Evolutionary conservation across 2,329 filamentous ascomycete species (phyloP), one percentile per base, ranked within the genome.

Genomic region (Alternaria arborescens): DNA sequence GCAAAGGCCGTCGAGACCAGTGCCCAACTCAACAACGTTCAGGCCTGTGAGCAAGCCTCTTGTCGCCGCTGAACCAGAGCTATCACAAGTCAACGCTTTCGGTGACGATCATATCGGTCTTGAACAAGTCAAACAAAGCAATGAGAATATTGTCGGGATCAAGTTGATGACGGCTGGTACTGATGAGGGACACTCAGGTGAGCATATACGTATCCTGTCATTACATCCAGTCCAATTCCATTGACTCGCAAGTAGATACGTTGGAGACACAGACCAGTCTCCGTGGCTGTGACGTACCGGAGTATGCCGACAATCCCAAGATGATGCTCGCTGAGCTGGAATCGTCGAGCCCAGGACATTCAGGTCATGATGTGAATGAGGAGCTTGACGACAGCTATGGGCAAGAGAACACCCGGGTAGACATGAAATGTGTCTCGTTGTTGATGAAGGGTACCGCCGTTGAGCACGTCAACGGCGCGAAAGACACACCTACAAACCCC

Each of bases 251-350:
- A 10, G 5, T 26, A 50, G 46, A 36, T 3, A 8, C 8, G 34
- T 8, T 2, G 20, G 8, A 10, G 11, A 22, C 24, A 48, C 16
- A 55, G 24, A 11, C 41, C 11, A 26, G 20, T 5, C 32, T 34
- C 20, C 7, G 26, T 24, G 51, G 48, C 36, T 38, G 22, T 16
- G 12, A 46, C 34, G 46, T 47, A 3, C n/a, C 28, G 16, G 22
- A 58, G 18, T 4, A 12, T 38, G 44, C 56, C 6, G 32, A 55
- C 7, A 18, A 58, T 24, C 34, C 50, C 5, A 48, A 52, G 50
- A 44, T 41, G 24, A 54, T 64, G 60, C 58, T 67, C 16, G 55
- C 48, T 10, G 63, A 62, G 14, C 32, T 61, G 16, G 32, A 60
- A 24, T 44, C 28, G 6, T 14, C 41, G 8, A 50, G 46, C 16